These are phyloP conservation scores for Margaritispora aquatica DNA, from an alignment of 495 filamentous ascomycete species.

Conservation along the genomic window DNA sequence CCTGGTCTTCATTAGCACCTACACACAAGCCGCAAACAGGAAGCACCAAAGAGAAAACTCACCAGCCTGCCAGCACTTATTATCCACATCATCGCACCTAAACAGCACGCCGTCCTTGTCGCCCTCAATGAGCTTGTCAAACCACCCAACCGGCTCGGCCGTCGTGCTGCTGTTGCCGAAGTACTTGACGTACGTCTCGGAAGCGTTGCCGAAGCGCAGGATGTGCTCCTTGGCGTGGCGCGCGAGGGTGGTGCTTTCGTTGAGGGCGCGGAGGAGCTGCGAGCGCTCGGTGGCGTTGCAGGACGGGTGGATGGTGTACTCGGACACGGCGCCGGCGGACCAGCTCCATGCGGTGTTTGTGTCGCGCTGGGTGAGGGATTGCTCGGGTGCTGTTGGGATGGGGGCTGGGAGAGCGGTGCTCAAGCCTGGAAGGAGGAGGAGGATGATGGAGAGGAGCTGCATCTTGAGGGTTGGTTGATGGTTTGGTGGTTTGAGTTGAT, in stretches of 20 bases:
- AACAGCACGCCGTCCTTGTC: conserved; percentile 43
- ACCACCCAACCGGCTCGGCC: conserved; percentile 45
- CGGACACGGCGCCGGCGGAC: neutral
- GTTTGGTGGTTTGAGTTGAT: too few relatives aligned
- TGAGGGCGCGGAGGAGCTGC: conserved; percentile 40
- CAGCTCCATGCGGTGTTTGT: conserved; percentile 1
- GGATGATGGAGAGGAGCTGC: neutral
- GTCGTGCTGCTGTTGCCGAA: conserved; percentile 43
- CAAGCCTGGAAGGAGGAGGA: neutral
- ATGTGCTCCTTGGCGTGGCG: conserved; percentile 40
- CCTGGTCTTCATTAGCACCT: conserved; percentile 23
- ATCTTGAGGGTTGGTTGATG: neutral
- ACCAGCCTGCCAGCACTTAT: conserved; percentile 46
- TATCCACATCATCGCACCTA: conserved; percentile 53
- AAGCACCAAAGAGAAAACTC: conserved; percentile 3
- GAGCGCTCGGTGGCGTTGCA: conserved; percentile 48
- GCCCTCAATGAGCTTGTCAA: conserved; percentile 40
- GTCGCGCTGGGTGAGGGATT: neutral
- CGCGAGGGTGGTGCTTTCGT: conserved; percentile 42
- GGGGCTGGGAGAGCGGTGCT: neutral
- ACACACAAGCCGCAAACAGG: neutral
- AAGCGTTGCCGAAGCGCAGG: conserved; percentile 42
- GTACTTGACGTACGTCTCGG: conserved; percentile 49
- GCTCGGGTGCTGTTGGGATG: neutral
- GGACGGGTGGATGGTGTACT: conserved; percentile 45